These are phyloP conservation scores for Fusarium cyanostomum DNA, from an alignment of 2,329 filamentous ascomycete species.

Conservation along the genomic window DNA sequence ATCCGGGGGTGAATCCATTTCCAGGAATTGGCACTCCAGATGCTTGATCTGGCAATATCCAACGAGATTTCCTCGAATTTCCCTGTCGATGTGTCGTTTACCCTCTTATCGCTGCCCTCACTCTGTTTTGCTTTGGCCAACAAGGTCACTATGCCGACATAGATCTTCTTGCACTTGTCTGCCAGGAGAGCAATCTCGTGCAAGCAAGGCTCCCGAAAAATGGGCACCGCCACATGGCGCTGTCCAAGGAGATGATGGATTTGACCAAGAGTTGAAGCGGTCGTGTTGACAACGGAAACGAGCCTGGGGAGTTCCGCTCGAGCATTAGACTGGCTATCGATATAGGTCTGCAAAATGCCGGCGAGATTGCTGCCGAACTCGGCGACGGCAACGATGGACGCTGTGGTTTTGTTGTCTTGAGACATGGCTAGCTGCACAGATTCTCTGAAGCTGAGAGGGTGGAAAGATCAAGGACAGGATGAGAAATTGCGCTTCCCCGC, in stretches of 20 bases:
- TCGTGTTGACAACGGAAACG: not conserved
- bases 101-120: accelerated
- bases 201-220: not conserved
- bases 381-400: not conserved
- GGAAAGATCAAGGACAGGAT: no score
- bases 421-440: no score
- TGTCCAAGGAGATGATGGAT: not conserved
- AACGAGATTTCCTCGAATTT: not conserved
- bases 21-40: not conserved
- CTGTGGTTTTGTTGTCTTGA: no score
- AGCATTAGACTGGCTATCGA: not conserved
- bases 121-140: not conserved
- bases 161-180: not conserved
- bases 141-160: not conserved
- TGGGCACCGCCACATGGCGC: not conserved
- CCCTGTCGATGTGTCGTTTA: accelerated
- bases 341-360: not conserved
- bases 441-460: no score
- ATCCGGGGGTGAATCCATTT: constrained; percentile 9
- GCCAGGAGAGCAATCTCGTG: not conserved
- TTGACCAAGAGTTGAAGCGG: not conserved
- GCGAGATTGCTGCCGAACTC: constrained; percentile 1
- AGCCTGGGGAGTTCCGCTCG: not conserved
- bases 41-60: not conserved
- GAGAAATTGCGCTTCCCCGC: no score